These are phyloP conservation scores for Paraglomus brasilianum DNA, from an alignment of 192 early-diverging fungal species.

Conservation along the genomic window DNA sequence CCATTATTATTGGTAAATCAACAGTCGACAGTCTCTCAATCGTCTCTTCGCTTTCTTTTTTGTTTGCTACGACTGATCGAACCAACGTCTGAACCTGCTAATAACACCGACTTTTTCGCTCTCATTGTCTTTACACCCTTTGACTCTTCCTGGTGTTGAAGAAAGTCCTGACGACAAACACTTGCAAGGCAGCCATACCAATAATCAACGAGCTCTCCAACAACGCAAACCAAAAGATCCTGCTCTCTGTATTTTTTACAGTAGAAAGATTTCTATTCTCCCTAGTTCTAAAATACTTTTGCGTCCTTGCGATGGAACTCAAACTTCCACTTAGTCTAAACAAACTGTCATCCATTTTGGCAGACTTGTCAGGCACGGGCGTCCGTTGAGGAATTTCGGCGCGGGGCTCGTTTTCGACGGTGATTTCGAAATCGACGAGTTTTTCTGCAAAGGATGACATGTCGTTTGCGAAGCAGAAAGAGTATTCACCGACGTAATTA, in stretches of 20 bases:
- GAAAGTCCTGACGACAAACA: slow-evolving; percentile 90
- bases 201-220: slow-evolving; percentile 77
- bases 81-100: no score
- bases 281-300: slow-evolving; percentile 86
- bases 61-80: no score
- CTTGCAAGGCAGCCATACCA: slow-evolving; percentile 85
- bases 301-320: slow-evolving; percentile 71
- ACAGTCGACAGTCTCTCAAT: no score
- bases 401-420: slow-evolving; percentile 83
- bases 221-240: slow-evolving; percentile 92
- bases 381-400: slow-evolving; percentile 35
- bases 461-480: slow-evolving; percentile 96
- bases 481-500: slow-evolving; percentile 83
- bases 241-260: slow-evolving; percentile 79
- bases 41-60: no score
- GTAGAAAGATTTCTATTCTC: slow-evolving; percentile 92
- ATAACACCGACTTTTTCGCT: no score
- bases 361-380: slow-evolving; percentile 42
- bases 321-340: slow-evolving; percentile 64
- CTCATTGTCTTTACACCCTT: no score
- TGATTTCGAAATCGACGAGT: slow-evolving; percentile 93
- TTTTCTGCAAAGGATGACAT: slow-evolving; percentile 96
- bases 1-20: no score
- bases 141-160: slow-evolving; percentile 75
- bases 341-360: slow-evolving; percentile 56